Evolutionary conservation across 495 filamentous ascomycete species (phyloP).

Genomic region (Penicillium alfredii): DNA sequence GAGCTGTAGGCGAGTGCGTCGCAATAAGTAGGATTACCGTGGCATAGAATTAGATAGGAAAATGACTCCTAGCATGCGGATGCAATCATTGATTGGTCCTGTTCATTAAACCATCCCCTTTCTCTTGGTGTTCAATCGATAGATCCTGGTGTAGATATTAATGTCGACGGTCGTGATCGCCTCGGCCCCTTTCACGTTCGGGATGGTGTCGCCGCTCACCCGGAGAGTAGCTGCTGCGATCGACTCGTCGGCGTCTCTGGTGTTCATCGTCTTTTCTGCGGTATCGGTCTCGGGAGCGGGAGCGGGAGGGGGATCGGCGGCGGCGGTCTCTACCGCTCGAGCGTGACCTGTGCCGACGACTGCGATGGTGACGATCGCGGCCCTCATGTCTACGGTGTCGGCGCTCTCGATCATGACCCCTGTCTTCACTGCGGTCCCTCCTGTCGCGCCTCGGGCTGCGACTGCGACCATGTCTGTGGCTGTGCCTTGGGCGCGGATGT

Average conservation of each 20-base stretch:
- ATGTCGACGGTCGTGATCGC: slow-evolving; percentile 20
- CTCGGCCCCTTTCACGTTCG: slow-evolving; percentile 23
- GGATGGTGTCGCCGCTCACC: slow-evolving; percentile 21
- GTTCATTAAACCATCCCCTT: no score
- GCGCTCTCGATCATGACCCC: slow-evolving; percentile 32
- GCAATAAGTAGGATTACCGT: no score
- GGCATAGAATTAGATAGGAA: no score
- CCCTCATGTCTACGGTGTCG: slow-evolving; percentile 30
- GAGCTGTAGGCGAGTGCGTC: slow-evolving; percentile 29
- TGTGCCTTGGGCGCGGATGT: slow-evolving; percentile 21
- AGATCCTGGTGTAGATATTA: slow-evolving; percentile 7
- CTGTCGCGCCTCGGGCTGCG: slow-evolving; percentile 29
- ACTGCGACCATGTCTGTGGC: slow-evolving; percentile 28
- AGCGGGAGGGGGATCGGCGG: slow-evolving; percentile 21
- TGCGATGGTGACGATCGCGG: slow-evolving; percentile 24
- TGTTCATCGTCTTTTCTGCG: slow-evolving; percentile 21
- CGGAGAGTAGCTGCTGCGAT: slow-evolving; percentile 29
- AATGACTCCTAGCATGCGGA: no score
- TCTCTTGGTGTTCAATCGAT: slow-evolving; percentile 2
- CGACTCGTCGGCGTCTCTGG: slow-evolving; percentile 15
- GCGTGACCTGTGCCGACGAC: slow-evolving; percentile 30
- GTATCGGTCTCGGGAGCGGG: slow-evolving; percentile 31
- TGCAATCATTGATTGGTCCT: no score
- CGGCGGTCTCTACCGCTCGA: slow-evolving; percentile 25
- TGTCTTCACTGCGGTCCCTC: slow-evolving; percentile 24